Base-by-base conservation (phyloP, 208 protist species). In the Porcisia hertigi region DNA sequence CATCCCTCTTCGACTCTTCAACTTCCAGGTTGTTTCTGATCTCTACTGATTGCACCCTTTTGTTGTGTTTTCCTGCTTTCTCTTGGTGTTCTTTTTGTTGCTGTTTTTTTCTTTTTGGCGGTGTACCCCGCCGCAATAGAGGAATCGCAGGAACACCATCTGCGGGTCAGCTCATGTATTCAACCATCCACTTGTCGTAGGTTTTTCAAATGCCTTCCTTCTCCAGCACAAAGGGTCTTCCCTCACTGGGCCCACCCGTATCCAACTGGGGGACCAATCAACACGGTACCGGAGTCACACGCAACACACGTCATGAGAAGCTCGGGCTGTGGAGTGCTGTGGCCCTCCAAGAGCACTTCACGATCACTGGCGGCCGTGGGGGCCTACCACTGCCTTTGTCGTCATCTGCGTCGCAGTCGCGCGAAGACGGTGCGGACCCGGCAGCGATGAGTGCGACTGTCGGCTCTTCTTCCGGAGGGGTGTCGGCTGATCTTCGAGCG, bases 301-400 rank as follows among this genome's bases (percentile, higher is more conserved):
- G 73, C 23, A 70, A 62, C 30, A 77, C 65, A n/a, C 79, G 88
- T 7, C 81, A 85, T n/a, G 84, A 91, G 18, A 86, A 92, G 71
- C 62, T 95, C 0, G 83, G 84, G 45, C 63, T 97, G 59, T 97
- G 93, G 92, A 95, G 89, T 52, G 91, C 93, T 1, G 93, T 97
- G 3, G 93, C 93, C 2, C 80, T 97, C 12, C 93, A 97, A 79
- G 83, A 96, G 73, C 93, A 97, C 83, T 92, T 95, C 65, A 69
- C 82, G 0, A 74, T 69, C 11, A 82, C 83, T n/a, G 89, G 88
- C 6, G 81, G 82, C 7, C 67, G 75, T 20, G 57, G 82, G 20
- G 74, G 78, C 5, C 65, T 74, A 47, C 72, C 80, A 16, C 65
- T 81, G 73, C 73, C 60, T 0, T 69, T 53, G 3, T 23, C 43